phyloP scores from a whole-genome alignment of 495 filamentous ascomycete species.

The Zalerion maritima region DNA sequence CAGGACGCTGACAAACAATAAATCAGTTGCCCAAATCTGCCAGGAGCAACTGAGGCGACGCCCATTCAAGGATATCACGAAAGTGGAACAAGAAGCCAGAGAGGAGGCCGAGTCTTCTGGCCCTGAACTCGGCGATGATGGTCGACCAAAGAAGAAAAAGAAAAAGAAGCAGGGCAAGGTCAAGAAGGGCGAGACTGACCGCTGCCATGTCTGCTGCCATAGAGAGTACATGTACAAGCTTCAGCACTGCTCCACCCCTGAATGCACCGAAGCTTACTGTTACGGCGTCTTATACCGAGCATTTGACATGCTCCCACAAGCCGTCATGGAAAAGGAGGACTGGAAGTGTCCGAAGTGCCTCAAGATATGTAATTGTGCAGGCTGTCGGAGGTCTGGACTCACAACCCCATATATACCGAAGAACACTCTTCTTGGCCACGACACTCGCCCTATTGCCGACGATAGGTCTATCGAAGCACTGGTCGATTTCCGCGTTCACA shows the following conservation, averaged over 20 bases:
- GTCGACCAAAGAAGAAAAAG: slow-evolving; percentile 32
- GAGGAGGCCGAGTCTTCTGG: slow-evolving; percentile 28
- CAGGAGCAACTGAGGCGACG: slow-evolving; percentile 67
- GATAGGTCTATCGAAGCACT: slow-evolving; percentile 74
- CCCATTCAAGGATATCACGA: slow-evolving; percentile 46
- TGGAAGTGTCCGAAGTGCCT: slow-evolving; percentile 85
- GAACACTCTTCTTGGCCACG: slow-evolving; percentile 72
- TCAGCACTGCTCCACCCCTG: slow-evolving; percentile 48
- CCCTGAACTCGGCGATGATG: slow-evolving; percentile 36
- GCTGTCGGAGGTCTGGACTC: slow-evolving; percentile 41
- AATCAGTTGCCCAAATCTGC: slow-evolving; percentile 74
- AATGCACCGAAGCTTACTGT: slow-evolving; percentile 62
- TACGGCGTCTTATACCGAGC: slow-evolving; percentile 80
- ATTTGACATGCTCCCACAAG: slow-evolving; percentile 72
- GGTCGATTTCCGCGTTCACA: slow-evolving; percentile 73
- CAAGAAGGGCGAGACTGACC: slow-evolving; percentile 32
- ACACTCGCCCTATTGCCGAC: slow-evolving; percentile 78
- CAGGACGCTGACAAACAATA: slow-evolving; percentile 46
- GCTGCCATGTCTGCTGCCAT: slow-evolving; percentile 70
- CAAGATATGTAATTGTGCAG: slow-evolving; percentile 68
- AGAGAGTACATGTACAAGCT: slow-evolving; percentile 68
- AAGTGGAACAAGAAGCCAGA: slow-evolving; percentile 21
- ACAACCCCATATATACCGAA: slow-evolving; percentile 61
- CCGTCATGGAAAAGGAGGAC: slow-evolving; percentile 56
- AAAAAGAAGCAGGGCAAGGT: slow-evolving; percentile 16